These are phyloP conservation scores for Colletotrichum horii DNA, from an alignment of 2,329 filamentous ascomycete species.

Conservation along the genomic window DNA sequence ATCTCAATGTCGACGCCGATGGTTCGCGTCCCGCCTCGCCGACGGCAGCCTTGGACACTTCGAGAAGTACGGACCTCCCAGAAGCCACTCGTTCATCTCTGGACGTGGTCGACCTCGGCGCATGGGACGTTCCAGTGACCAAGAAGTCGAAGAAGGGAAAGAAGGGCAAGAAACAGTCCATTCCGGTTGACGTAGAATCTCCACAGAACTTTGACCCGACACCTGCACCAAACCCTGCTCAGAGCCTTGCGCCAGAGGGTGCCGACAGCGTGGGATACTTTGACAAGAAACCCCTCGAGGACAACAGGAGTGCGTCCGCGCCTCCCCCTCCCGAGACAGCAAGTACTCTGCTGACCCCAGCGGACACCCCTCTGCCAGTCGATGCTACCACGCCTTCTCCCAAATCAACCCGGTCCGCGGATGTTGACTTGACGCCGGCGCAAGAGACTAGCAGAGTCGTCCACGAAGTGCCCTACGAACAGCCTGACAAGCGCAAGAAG, in stretches of 20 bases:
- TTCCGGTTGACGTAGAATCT: neutral
- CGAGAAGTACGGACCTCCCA: neutral
- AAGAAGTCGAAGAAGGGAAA: constrained; percentile 28
- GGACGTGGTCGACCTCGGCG: neutral
- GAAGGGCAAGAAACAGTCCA: constrained; percentile 32
- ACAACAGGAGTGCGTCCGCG: neutral
- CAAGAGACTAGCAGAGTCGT: constrained; percentile 37
- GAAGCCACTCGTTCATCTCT: neutral
- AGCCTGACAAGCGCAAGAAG: constrained; percentile 39
- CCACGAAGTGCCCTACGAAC: constrained; percentile 42
- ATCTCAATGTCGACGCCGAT: neutral
- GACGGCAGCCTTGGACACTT: neutral
- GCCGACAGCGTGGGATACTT: neutral
- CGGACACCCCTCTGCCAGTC: neutral
- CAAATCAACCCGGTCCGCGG: constrained; percentile 17
- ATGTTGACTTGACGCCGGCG: constrained; percentile 35
- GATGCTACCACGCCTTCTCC: constrained; percentile 6
- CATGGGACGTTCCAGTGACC: constrained; percentile 2
- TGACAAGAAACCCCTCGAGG: neutral
- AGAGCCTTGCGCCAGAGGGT: neutral
- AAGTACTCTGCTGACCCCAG: neutral
- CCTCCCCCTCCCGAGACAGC: neutral
- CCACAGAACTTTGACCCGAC: neutral
- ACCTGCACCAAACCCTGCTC: neutral
- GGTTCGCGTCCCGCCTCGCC: neutral